Evolutionary conservation across 768 basidiomycete species (phyloP).

Genomic region (Pisolithus microcarpus): DNA sequence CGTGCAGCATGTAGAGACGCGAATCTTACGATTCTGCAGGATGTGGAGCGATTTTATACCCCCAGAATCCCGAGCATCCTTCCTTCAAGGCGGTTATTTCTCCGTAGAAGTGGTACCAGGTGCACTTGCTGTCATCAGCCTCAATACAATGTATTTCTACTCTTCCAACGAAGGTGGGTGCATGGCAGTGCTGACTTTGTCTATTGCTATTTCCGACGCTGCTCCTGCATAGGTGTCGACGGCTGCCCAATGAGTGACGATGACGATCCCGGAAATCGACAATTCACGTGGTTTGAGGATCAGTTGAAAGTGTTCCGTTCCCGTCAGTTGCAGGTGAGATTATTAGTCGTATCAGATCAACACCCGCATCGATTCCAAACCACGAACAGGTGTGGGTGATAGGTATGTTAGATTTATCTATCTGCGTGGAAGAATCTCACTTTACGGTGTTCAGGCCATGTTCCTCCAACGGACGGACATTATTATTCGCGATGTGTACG

Average conservation of each 20-base stretch:
- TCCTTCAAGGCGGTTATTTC: conserved; percentile 84
- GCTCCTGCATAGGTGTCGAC: conserved; percentile 50
- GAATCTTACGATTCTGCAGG: conserved; percentile 27
- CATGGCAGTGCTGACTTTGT: conserved; percentile 1
- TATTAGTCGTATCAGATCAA: conserved; percentile 1
- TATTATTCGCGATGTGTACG: conserved; percentile 85
- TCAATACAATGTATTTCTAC: conserved; percentile 91
- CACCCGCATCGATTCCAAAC: not conserved
- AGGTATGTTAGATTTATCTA: conserved; percentile 20
- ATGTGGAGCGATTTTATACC: conserved; percentile 84
- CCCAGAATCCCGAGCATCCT: conserved; percentile 63
- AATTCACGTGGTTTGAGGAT: conserved; percentile 88
- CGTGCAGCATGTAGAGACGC: not conserved
- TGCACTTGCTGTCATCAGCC: conserved; percentile 67
- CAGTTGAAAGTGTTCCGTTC: conserved; percentile 64
- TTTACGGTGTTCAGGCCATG: conserved; percentile 53
- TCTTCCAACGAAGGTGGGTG: conserved; percentile 69
- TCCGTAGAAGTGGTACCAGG: conserved; percentile 73
- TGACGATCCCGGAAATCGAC: conserved; percentile 79
- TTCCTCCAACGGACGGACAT: conserved; percentile 73
- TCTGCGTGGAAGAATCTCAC: conserved; percentile 13
- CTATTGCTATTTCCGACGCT: not conserved
- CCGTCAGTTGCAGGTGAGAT: conserved; percentile 64
- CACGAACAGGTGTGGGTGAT: conserved; percentile 40
- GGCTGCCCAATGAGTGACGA: conserved; percentile 59